Percentiles rank a stretch among this genome's conserved stretches.
phyloP scores from a whole-genome alignment of 169 alveolate species.

The Eimeria sp. region DNA sequence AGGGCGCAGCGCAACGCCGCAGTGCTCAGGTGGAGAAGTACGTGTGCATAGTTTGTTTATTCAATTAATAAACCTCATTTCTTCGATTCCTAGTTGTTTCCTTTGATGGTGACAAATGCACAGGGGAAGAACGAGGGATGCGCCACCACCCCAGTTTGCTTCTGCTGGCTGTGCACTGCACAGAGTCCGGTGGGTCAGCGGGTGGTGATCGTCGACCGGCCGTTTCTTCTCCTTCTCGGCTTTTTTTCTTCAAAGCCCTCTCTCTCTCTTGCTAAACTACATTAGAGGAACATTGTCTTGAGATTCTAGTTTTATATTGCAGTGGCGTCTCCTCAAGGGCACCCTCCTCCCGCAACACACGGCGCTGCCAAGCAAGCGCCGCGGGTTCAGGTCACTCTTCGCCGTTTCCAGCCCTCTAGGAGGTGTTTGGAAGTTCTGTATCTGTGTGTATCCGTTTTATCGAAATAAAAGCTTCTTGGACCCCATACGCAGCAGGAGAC shows the following conservation, averaged over 20 bases:
- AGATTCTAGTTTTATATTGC: conserved; percentile 50
- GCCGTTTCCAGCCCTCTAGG: conserved; percentile 56
- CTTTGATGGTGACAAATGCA: background rate
- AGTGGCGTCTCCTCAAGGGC: conserved; percentile 9
- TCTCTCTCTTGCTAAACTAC: background rate
- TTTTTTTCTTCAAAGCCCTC: background rate
- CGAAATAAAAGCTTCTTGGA: background rate
- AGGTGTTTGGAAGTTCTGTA: background rate
- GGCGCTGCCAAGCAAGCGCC: conserved; percentile 1
- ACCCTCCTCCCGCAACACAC: conserved; percentile 7
- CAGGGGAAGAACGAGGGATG: background rate
- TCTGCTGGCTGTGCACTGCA: conserved; percentile 56
- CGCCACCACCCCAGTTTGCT: conserved; percentile 21
- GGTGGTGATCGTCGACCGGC: conserved; percentile 69
- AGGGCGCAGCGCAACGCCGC: background rate
- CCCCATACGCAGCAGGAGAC: background rate
- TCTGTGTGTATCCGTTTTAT: background rate
- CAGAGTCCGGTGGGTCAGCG: conserved; percentile 73
- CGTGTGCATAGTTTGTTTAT: conserved; percentile 1
- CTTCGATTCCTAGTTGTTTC: background rate
- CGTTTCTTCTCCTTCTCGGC: background rate
- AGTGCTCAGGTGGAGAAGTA: background rate
- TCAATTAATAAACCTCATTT: background rate
- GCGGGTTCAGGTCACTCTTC: conserved; percentile 59
- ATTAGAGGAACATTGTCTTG: conserved; percentile 52